Evolutionary conservation across 2,329 filamentous ascomycete genomes (phyloP).

Genomic region (Mycocentrospora acerina): DNA sequence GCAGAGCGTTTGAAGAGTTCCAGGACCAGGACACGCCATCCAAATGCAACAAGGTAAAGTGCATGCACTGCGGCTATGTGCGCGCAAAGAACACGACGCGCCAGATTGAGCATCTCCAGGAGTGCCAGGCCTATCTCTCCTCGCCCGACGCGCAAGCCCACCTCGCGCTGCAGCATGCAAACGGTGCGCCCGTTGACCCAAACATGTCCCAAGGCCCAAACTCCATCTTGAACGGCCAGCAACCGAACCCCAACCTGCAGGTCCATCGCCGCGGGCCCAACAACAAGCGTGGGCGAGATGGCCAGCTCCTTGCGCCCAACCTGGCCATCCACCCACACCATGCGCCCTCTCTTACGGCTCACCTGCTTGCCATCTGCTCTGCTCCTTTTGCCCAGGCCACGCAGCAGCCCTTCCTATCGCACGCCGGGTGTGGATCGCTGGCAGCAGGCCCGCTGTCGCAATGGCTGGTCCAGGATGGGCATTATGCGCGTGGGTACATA

Average conservation of each 20-base stretch:
- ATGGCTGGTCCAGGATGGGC: slow-evolving; percentile 72
- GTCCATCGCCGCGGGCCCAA: slow-evolving; percentile 48
- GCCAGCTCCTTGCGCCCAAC: slow-evolving; percentile 38
- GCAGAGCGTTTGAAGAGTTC: slow-evolving; percentile 41
- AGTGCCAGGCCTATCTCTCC: slow-evolving; percentile 47
- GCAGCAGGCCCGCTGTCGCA: slow-evolving; percentile 57
- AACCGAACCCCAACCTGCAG: slow-evolving; percentile 52
- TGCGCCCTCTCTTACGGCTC: slow-evolving; percentile 55
- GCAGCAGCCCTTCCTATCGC: slow-evolving; percentile 65
- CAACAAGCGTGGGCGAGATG: slow-evolving; percentile 41
- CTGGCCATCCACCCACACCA: slow-evolving; percentile 21
- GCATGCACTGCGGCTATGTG: slow-evolving; percentile 51
- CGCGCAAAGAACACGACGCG: slow-evolving; percentile 55
- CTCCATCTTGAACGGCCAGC: slow-evolving; percentile 48
- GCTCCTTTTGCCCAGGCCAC: slow-evolving; percentile 58
- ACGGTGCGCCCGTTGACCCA: slow-evolving; percentile 15
- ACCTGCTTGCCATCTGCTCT: slow-evolving; percentile 56
- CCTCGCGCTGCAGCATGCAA: slow-evolving; percentile 18
- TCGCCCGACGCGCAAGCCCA: slow-evolving; percentile 48
- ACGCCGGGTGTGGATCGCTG: slow-evolving; percentile 64
- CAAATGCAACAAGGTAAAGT: slow-evolving; percentile 53
- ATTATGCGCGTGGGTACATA: slow-evolving; percentile 71
- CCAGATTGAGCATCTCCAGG: slow-evolving; percentile 53
- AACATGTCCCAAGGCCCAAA: slow-evolving; percentile 19
- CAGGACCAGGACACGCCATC: slow-evolving; percentile 45